Evolutionary conservation across 805 yeast genomes (phyloP).

Genomic region (Saturnispora serradocipensis): DNA sequence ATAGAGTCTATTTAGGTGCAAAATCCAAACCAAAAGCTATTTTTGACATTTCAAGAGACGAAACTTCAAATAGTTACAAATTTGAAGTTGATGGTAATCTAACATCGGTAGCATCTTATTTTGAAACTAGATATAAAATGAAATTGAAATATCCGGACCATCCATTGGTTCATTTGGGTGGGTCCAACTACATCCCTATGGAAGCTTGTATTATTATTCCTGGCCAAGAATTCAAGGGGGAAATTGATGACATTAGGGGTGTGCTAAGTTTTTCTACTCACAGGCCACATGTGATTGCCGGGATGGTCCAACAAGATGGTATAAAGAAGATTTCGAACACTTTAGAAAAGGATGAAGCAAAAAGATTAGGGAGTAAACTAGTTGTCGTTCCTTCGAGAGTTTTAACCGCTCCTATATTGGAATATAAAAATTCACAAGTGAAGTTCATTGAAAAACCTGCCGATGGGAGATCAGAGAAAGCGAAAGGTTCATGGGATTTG

Average conservation of each 20-base stretch:
- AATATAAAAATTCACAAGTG: conserved; percentile 14
- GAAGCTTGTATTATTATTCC: conserved; percentile 21
- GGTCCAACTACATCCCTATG: conserved; percentile 22
- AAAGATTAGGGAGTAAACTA: conserved; percentile 17
- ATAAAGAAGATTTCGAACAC: conserved; percentile 12
- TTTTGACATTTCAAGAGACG: conserved; percentile 16
- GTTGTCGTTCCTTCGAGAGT: conserved; percentile 25
- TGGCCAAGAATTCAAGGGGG: conserved; percentile 26
- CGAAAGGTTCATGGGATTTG: conserved; percentile 20
- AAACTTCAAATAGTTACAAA: conserved; percentile 16
- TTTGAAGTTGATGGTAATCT: conserved; percentile 19
- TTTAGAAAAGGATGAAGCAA: conserved; percentile 9
- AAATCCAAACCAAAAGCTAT: conserved; percentile 19
- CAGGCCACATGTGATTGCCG: conserved; percentile 23
- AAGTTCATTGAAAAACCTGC: conserved; percentile 15
- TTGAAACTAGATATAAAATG: conserved; percentile 18
- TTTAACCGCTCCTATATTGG: conserved; percentile 17
- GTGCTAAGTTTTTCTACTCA: conserved; percentile 23
- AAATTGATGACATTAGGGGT: conserved; percentile 22
- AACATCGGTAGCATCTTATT: conserved; percentile 22
- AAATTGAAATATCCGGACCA: conserved; percentile 21
- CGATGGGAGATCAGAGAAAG: conserved; percentile 18
- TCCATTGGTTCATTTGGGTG: conserved; percentile 23
- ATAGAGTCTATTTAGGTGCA: conserved; percentile 17
- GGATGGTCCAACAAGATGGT: conserved; percentile 23